A percentile compares a stretch with the other conserved stretches of the same genome.
Conservation (phyloP, 2,329 filamentous ascomycete genomes). For the Ophiobolus disseminans region DNA sequence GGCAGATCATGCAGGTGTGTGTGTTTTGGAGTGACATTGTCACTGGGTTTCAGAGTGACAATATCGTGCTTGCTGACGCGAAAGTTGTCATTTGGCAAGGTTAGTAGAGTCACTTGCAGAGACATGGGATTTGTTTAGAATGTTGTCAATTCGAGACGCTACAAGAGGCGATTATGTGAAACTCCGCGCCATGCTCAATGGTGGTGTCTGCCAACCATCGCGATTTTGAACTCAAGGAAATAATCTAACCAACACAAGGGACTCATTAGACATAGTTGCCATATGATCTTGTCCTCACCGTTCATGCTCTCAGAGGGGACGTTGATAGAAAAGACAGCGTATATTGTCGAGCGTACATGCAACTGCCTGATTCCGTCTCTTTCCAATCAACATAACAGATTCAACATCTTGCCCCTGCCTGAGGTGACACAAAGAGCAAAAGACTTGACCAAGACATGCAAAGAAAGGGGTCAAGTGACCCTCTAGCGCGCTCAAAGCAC, state of each 20-base stretch:
- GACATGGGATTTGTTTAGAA: constrained; percentile 1
- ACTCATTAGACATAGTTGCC: constrained; percentile 16
- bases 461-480: constrained; percentile 35
- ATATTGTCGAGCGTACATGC: constrained; percentile 30
- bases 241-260: neutral
- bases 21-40: neutral
- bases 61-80: too few relatives aligned
- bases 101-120: neutral
- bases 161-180: neutral
- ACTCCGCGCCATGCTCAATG: constrained; percentile 22
- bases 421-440: constrained; percentile 28
- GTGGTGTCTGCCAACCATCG: constrained; percentile 7
- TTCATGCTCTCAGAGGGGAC: neutral
- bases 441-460: constrained; percentile 30
- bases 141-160: neutral
- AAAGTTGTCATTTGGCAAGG: too few relatives aligned
- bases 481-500: constrained; percentile 11
- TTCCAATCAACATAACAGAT: constrained; percentile 25
- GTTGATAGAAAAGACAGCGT: constrained; percentile 24
- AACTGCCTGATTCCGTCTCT: constrained; percentile 2
- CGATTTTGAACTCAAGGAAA: constrained; percentile 1
- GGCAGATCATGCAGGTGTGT: neutral
- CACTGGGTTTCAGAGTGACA: too few relatives aligned
- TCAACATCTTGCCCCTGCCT: constrained; percentile 24
- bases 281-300: neutral